Conservation (phyloP, 2,329 filamentous ascomycete species). For the Leptographium galeiforme region DNA sequence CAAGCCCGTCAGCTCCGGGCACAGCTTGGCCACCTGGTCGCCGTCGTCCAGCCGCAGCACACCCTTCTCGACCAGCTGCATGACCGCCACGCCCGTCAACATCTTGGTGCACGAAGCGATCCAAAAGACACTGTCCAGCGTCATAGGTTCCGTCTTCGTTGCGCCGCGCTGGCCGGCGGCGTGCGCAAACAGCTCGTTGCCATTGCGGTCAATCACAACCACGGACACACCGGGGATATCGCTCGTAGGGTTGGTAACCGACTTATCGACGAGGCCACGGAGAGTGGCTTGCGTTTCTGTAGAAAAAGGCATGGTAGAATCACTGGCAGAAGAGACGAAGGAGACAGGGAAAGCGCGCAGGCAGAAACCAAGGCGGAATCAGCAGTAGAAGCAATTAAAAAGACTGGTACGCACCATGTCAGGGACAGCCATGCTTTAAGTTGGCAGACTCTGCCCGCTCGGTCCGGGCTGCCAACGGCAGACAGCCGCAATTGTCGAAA, state of each 20-base stretch:
- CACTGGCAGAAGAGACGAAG: not conserved
- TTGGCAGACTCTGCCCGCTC: too few species aligned
- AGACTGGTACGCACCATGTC: too few species aligned
- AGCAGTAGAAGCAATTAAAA: too few species aligned
- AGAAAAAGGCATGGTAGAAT: conserved; percentile 8
- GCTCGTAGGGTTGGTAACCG: conserved; percentile 21
- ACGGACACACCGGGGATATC: conserved; percentile 32
- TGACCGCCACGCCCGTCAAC: conserved; percentile 35
- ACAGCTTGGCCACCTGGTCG: conserved; percentile 30
- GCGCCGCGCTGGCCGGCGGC: conserved; percentile 33
- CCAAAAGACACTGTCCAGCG: conserved; percentile 47
- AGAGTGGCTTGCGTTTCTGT: conserved; percentile 10
- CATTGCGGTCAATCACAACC: conserved; percentile 32
- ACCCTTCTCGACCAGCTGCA: conserved; percentile 44
- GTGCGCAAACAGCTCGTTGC: conserved; percentile 33
- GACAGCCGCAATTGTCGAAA: too few species aligned
- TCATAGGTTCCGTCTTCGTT: conserved; percentile 35
- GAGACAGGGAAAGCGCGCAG: too few species aligned
- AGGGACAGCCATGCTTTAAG: too few species aligned
- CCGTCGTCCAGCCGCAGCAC: conserved; percentile 33
- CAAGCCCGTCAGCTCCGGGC: conserved; percentile 33
- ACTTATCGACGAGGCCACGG: conserved; percentile 21
- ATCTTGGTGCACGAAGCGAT: conserved; percentile 46
- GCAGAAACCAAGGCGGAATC: too few species aligned
- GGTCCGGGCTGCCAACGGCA: too few species aligned